Evolutionary conservation across 306 rosid genomes (phyloP).

Genomic region (Prosopis cineraria): DNA sequence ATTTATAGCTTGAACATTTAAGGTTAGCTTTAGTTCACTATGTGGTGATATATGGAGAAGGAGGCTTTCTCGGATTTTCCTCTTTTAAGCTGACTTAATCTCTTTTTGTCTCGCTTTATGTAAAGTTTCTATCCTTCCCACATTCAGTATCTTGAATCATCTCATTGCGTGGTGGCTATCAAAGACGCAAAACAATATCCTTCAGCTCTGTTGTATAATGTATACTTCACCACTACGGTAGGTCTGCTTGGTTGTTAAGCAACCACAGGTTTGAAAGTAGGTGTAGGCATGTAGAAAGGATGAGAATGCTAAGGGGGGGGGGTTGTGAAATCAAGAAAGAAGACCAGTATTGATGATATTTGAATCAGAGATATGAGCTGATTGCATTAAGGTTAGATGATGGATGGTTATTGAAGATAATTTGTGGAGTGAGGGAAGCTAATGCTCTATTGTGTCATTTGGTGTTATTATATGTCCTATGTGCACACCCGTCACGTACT

Average conservation of each 20-base stretch:
- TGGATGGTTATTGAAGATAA: background rate
- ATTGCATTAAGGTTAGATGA: background rate
- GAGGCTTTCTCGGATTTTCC: conserved; percentile 1
- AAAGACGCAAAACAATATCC: background rate
- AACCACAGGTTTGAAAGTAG: background rate
- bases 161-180: background rate
- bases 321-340: background rate
- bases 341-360: background rate
- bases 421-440: background rate
- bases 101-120: conserved; percentile 10
- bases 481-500: background rate
- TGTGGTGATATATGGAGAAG: background rate
- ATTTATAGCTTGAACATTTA: background rate
- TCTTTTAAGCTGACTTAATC: background rate
- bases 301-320: background rate
- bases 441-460: background rate
- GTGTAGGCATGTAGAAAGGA: background rate
- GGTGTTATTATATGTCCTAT: background rate
- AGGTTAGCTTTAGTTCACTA: conserved; percentile 18
- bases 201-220: background rate
- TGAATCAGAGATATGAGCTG: background rate
- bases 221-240: background rate
- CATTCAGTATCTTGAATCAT: background rate
- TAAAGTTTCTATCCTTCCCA: conserved; percentile 6
- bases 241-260: background rate